Percentiles rank a stretch among this genome's conserved stretches.
Evolutionary conservation across 331 rosid species (phyloP).

Genomic region (Cydonia oblonga): DNA sequence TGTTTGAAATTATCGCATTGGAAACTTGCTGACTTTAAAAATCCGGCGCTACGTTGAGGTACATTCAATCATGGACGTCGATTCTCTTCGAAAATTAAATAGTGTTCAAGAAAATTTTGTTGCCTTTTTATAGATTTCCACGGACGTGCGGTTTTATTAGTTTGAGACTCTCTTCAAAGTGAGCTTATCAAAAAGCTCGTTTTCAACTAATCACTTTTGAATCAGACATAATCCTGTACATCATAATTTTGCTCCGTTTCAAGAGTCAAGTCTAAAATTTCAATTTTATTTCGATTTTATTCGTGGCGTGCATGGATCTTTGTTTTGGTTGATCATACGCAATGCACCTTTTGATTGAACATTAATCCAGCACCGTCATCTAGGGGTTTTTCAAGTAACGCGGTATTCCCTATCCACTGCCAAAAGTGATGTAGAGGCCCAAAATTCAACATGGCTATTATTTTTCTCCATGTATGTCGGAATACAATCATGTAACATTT

Average conservation of each 20-base stretch:
- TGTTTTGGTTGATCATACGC: conserved; percentile 47
- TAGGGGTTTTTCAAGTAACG: conserved; percentile 68
- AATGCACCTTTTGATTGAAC: conserved; percentile 54
- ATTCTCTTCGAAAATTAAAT: too few species aligned
- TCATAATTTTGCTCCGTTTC: conserved; percentile 7
- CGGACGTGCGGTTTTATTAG: too few species aligned
- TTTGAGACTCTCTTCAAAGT: too few species aligned
- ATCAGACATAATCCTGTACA: neutral
- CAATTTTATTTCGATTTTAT: conserved; percentile 45
- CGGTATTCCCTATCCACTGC: conserved; percentile 75
- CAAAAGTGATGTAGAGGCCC: conserved; percentile 82
- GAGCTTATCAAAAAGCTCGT: too few species aligned
- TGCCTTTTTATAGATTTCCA: too few species aligned
- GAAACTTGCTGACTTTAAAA: too few species aligned
- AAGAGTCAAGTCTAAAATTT: conserved; percentile 38
- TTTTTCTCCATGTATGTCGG: conserved; percentile 68
- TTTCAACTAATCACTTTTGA: too few species aligned
- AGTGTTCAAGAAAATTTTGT: too few species aligned
- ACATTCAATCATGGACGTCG: too few species aligned
- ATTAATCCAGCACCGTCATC: conserved; percentile 44
- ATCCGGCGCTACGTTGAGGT: too few species aligned
- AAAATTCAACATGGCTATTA: conserved; percentile 66
- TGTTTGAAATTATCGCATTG: too few species aligned
- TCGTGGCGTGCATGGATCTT: conserved; percentile 68
- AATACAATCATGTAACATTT: conserved; percentile 36